These are phyloP conservation scores for Avena atlantica DNA, from an alignment of 176 grass and related monocot species.

Conservation along the genomic window DNA sequence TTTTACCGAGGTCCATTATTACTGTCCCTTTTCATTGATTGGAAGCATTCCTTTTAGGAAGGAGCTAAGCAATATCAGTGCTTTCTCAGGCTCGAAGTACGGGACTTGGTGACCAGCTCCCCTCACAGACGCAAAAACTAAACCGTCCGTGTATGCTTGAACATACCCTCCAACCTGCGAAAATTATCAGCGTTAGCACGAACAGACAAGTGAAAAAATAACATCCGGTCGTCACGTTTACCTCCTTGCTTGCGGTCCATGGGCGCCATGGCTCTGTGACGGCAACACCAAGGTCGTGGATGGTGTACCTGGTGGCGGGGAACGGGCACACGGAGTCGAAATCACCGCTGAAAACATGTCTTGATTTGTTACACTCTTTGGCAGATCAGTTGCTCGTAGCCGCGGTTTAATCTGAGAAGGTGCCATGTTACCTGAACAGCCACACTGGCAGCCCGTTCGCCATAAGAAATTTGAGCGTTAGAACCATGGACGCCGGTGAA, in stretches of 20 bases:
- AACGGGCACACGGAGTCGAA: slow-evolving; percentile 51
- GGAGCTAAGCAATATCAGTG: slow-evolving; percentile 41
- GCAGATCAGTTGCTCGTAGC: not conserved
- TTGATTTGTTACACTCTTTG: not conserved
- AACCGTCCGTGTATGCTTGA: slow-evolving; percentile 35
- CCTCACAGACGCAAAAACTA: slow-evolving; percentile 50
- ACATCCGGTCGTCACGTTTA: slow-evolving; percentile 2
- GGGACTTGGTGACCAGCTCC: slow-evolving; percentile 64
- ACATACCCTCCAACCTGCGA: slow-evolving; percentile 60
- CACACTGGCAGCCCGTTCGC: slow-evolving; percentile 31
- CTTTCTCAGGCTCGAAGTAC: slow-evolving; percentile 52
- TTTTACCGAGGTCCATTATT: not conserved
- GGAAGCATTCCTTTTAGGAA: slow-evolving; percentile 53
- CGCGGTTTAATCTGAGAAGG: not conserved
- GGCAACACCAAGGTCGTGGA: slow-evolving; percentile 26
- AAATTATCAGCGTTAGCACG: not conserved
- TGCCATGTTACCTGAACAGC: slow-evolving; percentile 48
- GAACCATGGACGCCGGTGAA: slow-evolving; percentile 29
- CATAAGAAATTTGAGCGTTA: slow-evolving; percentile 40
- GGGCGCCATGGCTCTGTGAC: slow-evolving; percentile 56
- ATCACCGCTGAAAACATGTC: slow-evolving; percentile 46
- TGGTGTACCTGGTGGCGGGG: slow-evolving; percentile 45
- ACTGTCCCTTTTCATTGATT: not conserved
- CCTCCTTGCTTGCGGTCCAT: slow-evolving; percentile 46
- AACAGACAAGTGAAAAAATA: not conserved